These are phyloP conservation scores for Wallacemonas rigidus DNA, from an alignment of 208 protist genomes.

Conservation along the genomic window DNA sequence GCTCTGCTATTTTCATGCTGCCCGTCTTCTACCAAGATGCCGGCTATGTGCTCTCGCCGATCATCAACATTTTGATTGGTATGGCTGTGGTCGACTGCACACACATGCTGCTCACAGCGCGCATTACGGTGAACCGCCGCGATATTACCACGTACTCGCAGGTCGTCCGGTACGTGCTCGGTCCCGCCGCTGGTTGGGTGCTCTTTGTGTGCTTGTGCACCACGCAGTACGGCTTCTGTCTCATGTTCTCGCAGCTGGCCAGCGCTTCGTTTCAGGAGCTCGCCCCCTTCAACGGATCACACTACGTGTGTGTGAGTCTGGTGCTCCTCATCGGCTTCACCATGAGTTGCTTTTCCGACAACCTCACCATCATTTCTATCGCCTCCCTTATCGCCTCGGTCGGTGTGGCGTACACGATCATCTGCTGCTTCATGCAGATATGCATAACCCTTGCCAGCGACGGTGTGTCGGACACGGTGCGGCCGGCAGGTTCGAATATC, in stretches of 20 bases:
- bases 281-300: slow-evolving; percentile 24
- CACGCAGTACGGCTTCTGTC: slow-evolving; percentile 87
- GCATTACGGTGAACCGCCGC: slow-evolving; percentile 63
- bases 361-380: slow-evolving; percentile 56
- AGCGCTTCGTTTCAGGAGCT: slow-evolving; percentile 56
- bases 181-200: slow-evolving; percentile 50
- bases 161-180: slow-evolving; percentile 66
- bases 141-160: slow-evolving; percentile 74
- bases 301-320: slow-evolving; percentile 55
- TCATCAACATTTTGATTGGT: slow-evolving; percentile 56
- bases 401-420: slow-evolving; percentile 58
- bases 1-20: slow-evolving; percentile 78
- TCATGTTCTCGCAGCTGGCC: slow-evolving; percentile 79
- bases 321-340: slow-evolving; percentile 56
- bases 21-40: slow-evolving; percentile 78
- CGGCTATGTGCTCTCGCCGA: slow-evolving; percentile 55
- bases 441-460: slow-evolving; percentile 25
- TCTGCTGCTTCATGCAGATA: slow-evolving; percentile 40
- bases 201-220: slow-evolving; percentile 64
- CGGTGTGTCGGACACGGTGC: slow-evolving; percentile 16
- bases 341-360: slow-evolving; percentile 65
- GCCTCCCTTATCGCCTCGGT: slow-evolving; percentile 64
- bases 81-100: slow-evolving; percentile 71
- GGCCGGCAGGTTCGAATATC: slow-evolving; percentile 31
- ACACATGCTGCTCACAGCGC: slow-evolving; percentile 50